phyloP scores from a whole-genome alignment of 2,329 filamentous ascomycete species.

The Talaromyces atroroseus region DNA sequence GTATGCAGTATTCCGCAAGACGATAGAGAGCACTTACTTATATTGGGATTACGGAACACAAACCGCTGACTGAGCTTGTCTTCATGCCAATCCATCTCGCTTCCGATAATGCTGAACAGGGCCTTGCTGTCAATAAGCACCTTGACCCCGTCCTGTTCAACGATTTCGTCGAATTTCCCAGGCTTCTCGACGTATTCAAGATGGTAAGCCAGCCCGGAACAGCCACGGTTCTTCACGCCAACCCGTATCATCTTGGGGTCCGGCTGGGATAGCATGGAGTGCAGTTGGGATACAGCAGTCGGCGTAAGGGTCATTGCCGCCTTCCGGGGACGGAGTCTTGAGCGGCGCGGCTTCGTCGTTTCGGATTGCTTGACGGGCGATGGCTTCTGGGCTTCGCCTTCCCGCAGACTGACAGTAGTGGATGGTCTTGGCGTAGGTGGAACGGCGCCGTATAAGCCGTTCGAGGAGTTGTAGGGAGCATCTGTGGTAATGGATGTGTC shows the following conservation, averaged over 20 bases:
- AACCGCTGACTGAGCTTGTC: conserved; percentile 91
- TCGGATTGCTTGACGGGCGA: conserved; percentile 41
- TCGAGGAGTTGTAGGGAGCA: conserved; percentile 44
- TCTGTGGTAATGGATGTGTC: conserved; percentile 57
- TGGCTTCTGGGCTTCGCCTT: conserved; percentile 63
- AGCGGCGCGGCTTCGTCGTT: conserved; percentile 52
- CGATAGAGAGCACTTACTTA: conserved; percentile 63
- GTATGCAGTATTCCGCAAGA: background rate
- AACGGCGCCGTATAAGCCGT: conserved; percentile 39
- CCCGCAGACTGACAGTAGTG: conserved; percentile 44
- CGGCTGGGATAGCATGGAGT: conserved; percentile 71
- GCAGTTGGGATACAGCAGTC: conserved; percentile 72
- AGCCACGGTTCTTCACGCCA: conserved; percentile 88
- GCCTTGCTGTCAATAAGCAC: conserved; percentile 97
- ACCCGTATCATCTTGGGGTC: conserved; percentile 91
- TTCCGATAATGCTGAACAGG: conserved; percentile 94
- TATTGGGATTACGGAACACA: conserved; percentile 94
- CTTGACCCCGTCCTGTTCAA: conserved; percentile 93
- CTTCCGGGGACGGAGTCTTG: conserved; percentile 74
- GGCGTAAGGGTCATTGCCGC: conserved; percentile 84
- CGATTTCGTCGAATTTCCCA: conserved; percentile 79
- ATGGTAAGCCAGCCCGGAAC: conserved; percentile 88
- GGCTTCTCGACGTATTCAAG: conserved; percentile 93
- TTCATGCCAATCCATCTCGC: conserved; percentile 98
- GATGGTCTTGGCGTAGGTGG: conserved; percentile 26